phyloP scores from a whole-genome alignment of 805 yeast species.

The Metschnikowia cerradonensis region DNA sequence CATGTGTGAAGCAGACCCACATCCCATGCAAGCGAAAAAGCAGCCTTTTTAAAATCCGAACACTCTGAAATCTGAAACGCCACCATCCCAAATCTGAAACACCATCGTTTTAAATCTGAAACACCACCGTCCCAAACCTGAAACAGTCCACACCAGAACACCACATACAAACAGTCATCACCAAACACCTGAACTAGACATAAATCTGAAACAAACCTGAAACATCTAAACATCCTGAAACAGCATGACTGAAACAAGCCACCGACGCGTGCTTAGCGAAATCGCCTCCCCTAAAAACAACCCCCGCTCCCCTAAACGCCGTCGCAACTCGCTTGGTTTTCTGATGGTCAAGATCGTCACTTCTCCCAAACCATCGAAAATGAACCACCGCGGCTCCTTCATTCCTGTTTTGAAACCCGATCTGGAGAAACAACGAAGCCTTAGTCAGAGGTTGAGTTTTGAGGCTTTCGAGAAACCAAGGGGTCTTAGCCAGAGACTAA shows the following conservation, averaged over 20 bases:
- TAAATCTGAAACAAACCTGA: slow-evolving; percentile 1
- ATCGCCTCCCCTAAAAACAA: slow-evolving; percentile 8
- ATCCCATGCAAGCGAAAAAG: no score
- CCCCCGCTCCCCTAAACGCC: slow-evolving; percentile 1
- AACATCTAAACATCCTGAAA: neutral
- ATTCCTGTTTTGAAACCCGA: slow-evolving; percentile 11
- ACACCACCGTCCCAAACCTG: neutral
- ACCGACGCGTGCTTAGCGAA: slow-evolving; percentile 20
- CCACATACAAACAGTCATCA: neutral
- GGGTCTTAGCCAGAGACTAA: neutral
- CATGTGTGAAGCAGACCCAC: no score
- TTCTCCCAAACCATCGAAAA: neutral
- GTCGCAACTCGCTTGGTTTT: slow-evolving; percentile 19
- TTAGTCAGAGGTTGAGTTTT: neutral
- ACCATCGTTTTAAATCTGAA: no score
- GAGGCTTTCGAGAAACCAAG: neutral
- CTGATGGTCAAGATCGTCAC: slow-evolving; percentile 18
- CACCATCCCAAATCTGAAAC: neutral
- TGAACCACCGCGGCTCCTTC: slow-evolving; percentile 9
- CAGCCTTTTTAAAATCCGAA: no score
- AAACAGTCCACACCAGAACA: neutral
- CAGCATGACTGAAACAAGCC: slow-evolving; percentile 6
- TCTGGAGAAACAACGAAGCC: neutral
- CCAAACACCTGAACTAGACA: neutral
- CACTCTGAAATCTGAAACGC: no score